Conservation (phyloP, 2,329 filamentous ascomycete genomes). For the Sclerotinia subarctica region DNA sequence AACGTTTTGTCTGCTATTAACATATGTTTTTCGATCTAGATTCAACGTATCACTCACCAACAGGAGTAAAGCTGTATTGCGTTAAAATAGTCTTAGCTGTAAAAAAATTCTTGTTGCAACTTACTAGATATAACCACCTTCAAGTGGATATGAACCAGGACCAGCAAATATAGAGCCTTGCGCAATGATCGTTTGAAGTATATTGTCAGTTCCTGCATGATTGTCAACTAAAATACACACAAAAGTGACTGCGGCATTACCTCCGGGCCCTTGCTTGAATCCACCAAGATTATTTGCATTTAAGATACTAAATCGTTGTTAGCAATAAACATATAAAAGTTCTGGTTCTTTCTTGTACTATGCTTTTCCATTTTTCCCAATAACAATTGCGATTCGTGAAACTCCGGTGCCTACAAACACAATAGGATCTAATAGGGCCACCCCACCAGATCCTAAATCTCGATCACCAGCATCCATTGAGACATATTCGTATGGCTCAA, state of each 20-base stretch:
- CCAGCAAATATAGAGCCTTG: conserved; percentile 44
- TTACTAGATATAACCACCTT: conserved; percentile 38
- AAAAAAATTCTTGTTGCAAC: neutral
- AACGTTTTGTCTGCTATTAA: no score
- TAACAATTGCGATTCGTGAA: conserved; percentile 4
- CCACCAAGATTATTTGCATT: conserved; percentile 44
- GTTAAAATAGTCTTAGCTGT: neutral
- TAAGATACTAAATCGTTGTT: conserved; percentile 25
- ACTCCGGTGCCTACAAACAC: conserved; percentile 3
- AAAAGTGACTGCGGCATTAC: conserved; percentile 28
- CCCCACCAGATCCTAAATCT: conserved; percentile 47
- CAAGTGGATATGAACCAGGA: conserved; percentile 42
- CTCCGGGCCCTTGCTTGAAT: conserved; percentile 42
- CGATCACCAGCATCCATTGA: conserved; percentile 49
- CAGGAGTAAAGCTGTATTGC: neutral
- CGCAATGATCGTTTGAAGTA: conserved; percentile 43
- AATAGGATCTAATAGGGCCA: conserved; percentile 41
- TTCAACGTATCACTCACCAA: neutral
- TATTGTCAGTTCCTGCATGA: conserved; percentile 22
- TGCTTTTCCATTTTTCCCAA: conserved; percentile 43
- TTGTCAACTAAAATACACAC: neutral
- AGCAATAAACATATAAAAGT: neutral
- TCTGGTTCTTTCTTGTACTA: conserved; percentile 33
- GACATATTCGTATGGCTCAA: conserved; percentile 51
- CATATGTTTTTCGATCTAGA: neutral